phyloP scores from a whole-genome alignment of 352 stramenopile genomes.

The Pythium folliculosum region DNA sequence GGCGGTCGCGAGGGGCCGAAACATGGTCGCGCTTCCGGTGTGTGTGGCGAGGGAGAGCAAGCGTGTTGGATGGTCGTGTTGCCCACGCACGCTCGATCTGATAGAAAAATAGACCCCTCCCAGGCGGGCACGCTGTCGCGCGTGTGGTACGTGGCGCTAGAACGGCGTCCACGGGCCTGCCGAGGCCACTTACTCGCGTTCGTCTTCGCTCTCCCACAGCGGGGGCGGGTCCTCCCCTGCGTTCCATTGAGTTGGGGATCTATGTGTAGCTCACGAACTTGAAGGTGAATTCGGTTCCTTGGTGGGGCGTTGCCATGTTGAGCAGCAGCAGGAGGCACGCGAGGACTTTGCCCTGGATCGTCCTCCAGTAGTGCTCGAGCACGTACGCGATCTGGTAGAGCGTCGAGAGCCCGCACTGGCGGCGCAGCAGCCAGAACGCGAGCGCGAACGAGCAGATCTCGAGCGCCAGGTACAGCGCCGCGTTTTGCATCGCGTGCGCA shows the following conservation, averaged over 20 bases:
- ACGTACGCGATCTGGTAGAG: slow-evolving; percentile 23
- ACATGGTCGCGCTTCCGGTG: not conserved
- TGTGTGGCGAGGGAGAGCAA: not conserved
- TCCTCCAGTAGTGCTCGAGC: slow-evolving; percentile 18
- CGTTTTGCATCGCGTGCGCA: not conserved
- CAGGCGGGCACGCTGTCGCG: too few species aligned
- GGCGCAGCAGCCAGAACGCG: slow-evolving; percentile 11
- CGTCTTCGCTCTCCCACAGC: too few species aligned
- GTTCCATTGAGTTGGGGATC: not conserved
- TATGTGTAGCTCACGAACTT: slow-evolving; percentile 6
- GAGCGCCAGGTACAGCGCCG: not conserved
- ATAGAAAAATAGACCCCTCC: too few species aligned
- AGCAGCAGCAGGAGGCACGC: slow-evolving; percentile 11
- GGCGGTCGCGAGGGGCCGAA: not conserved
- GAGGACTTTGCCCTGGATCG: slow-evolving; percentile 23
- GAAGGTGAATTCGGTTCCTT: slow-evolving; percentile 20
- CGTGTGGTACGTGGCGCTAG: too few species aligned
- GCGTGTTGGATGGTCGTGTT: too few species aligned
- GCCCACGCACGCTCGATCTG: too few species aligned
- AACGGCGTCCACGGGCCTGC: too few species aligned
- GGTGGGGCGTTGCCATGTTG: slow-evolving; percentile 17
- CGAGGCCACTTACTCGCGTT: too few species aligned
- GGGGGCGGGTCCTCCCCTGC: too few species aligned
- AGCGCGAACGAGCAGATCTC: slow-evolving; percentile 11
- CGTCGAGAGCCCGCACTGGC: slow-evolving; percentile 16